Conservation (phyloP, 345 rosid genomes). For the Syzygium aqueum region DNA sequence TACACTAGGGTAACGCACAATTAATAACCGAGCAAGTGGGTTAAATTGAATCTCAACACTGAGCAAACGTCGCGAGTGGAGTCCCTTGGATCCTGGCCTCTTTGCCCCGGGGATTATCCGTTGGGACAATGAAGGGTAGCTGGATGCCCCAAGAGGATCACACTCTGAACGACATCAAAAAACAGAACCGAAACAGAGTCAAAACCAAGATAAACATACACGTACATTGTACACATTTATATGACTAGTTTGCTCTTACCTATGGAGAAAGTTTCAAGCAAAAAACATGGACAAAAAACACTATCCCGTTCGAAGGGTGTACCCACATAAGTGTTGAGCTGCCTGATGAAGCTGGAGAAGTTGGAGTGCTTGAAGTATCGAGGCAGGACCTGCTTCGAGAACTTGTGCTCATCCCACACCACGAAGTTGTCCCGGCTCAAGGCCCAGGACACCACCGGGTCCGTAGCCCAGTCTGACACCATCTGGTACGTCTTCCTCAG, state of each 20-base stretch:
- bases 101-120: not conserved
- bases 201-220: not conserved
- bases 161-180: not conserved
- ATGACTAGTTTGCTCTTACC: not conserved
- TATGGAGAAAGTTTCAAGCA: not conserved
- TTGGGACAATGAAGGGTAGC: not conserved
- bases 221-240: not conserved
- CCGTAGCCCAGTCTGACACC: conserved; percentile 39
- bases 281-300: not conserved
- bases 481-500: conserved; percentile 39
- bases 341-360: conserved; percentile 64
- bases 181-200: not conserved
- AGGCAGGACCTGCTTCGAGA: conserved; percentile 38
- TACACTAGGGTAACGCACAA: not conserved
- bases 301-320: not conserved
- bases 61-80: not conserved
- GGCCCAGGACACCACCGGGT: conserved; percentile 41
- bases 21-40: not conserved
- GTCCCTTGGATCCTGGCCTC: not conserved
- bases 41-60: not conserved
- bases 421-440: conserved; percentile 31
- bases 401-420: conserved; percentile 36
- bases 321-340: conserved; percentile 58
- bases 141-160: not conserved
- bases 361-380: conserved; percentile 64